Conservation (phyloP, 2,329 filamentous ascomycete species). For the Plenodomus tracheiphilus region DNA sequence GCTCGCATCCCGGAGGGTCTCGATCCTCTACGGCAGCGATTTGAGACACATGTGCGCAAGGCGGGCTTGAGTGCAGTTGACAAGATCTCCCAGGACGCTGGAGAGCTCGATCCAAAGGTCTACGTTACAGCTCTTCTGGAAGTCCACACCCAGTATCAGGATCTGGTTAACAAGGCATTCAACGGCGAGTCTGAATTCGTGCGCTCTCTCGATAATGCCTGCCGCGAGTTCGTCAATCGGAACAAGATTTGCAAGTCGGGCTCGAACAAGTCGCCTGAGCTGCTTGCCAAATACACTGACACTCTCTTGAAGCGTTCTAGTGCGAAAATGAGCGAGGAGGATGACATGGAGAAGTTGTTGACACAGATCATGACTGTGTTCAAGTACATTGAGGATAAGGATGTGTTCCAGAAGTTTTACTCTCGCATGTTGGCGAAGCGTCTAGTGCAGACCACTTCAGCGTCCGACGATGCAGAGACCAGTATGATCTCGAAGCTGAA, state of each 20-base stretch:
- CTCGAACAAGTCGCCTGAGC: conserved; percentile 90
- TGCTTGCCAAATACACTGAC: conserved; percentile 95
- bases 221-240: conserved; percentile 95
- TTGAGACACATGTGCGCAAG: conserved; percentile 90
- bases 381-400: conserved; percentile 99
- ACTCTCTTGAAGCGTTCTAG: conserved; percentile 84
- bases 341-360: conserved; percentile 85
- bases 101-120: conserved; percentile 91
- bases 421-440: conserved; percentile 94
- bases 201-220: conserved; percentile 92
- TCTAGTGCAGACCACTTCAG: conserved; percentile 91
- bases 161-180: conserved; percentile 89
- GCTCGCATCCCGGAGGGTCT: conserved; percentile 88
- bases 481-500: conserved; percentile 99
- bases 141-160: conserved; percentile 91
- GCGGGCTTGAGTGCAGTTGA: conserved; percentile 86
- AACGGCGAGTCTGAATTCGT: conserved; percentile 97
- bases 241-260: conserved; percentile 95
- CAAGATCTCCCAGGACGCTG: conserved; percentile 85
- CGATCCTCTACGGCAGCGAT: conserved; percentile 82
- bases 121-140: conserved; percentile 95
- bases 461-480: conserved; percentile 94
- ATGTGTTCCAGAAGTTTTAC: conserved; percentile 99
- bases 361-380: conserved; percentile 98
- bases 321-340: conserved; percentile 88